Base-by-base conservation (phyloP, 2,329 filamentous ascomycete species). In the Colletotrichum melonis region DNA sequence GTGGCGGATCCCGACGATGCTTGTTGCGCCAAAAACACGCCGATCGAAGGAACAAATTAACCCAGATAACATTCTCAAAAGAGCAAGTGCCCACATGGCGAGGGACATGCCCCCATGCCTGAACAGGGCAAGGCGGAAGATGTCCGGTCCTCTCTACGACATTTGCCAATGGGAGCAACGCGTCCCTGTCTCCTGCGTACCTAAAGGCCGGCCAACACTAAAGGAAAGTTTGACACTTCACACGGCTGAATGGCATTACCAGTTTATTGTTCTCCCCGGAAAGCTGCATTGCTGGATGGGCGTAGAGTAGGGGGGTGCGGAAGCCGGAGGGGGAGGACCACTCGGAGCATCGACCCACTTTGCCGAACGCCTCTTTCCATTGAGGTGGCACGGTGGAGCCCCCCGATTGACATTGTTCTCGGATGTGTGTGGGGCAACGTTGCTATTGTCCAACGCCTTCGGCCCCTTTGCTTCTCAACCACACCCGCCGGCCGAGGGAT, bases 401-500 rank as follows among this genome's bases (percentile, higher is more conserved):
- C n/a, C 19, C 32, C 5, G 12, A 19, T 63, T 63, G 49, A 60
- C 49, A 75, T 75, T 75, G 72, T 75, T 72, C 71, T 72, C 62
- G 24, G 63, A 8, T n/a, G 52, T 32, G 11, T 49, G 65, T 38
- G 60, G 57, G 56, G 57, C 22, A 32, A 24, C 14, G 16, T 55
- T 38, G 30, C 65, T 52, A 69, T 68, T 74, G 55, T 64, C 24
- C 56, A 32, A 67, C 59, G 26, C 28, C 63, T 55, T 49, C 62
- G 38, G 16, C 57, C 49, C 49, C 4, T 16, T 19, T 35, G 22
- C 2, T n/a, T 35, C 35, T 19, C 26, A 52, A 24, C n/a, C 66
- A 68, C 69, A 24, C 12, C 28, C n/a, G 28, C 35, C 62, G 14
- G 49, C 49, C 22, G 32, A 16, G 32, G n/a, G 16, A 22, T 32